These are phyloP conservation scores for Daldinia concentrica DNA, from an alignment of 495 filamentous ascomycete species.

Conservation along the genomic window DNA sequence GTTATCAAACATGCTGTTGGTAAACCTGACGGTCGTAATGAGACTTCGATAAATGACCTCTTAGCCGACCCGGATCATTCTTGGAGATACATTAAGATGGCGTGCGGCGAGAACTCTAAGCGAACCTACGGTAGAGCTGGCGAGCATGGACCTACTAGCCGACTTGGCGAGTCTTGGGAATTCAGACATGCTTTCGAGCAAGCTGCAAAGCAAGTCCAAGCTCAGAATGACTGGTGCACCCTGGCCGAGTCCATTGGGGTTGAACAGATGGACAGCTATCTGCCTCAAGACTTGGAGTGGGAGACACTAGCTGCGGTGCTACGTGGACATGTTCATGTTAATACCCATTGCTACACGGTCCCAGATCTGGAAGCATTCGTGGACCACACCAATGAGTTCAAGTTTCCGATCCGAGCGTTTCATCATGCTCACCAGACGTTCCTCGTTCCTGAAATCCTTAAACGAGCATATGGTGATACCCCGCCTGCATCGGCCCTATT, in stretches of 20 bases:
- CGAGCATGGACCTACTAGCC: conserved; percentile 55
- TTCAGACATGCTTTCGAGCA: conserved; percentile 70
- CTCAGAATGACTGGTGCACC: conserved; percentile 69
- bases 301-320: conserved; percentile 67
- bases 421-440: conserved; percentile 72
- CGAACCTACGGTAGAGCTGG: conserved; percentile 58
- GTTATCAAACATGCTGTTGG: conserved; percentile 69
- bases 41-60: conserved; percentile 60
- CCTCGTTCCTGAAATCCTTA: conserved; percentile 67
- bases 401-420: conserved; percentile 67
- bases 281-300: conserved; percentile 65
- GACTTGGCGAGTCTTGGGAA: conserved; percentile 69
- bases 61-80: conserved; percentile 59
- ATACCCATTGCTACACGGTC: conserved; percentile 74
- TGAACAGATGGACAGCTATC: conserved; percentile 52
- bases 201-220: conserved; percentile 59
- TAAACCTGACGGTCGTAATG: conserved; percentile 58
- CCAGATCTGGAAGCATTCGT: conserved; percentile 71
- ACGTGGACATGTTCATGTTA: conserved; percentile 67
- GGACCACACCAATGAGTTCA: conserved; percentile 71
- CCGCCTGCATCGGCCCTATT: conserved; percentile 62
- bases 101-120: conserved; percentile 72
- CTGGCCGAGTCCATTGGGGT: conserved; percentile 55
- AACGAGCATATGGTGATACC: conserved; percentile 58
- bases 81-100: conserved; percentile 76